A percentile compares a stretch with the other conserved stretches of the same genome.
Evolutionary conservation across 768 basidiomycete genomes (phyloP).

Genomic region (Hydnomerulius pinastri): DNA sequence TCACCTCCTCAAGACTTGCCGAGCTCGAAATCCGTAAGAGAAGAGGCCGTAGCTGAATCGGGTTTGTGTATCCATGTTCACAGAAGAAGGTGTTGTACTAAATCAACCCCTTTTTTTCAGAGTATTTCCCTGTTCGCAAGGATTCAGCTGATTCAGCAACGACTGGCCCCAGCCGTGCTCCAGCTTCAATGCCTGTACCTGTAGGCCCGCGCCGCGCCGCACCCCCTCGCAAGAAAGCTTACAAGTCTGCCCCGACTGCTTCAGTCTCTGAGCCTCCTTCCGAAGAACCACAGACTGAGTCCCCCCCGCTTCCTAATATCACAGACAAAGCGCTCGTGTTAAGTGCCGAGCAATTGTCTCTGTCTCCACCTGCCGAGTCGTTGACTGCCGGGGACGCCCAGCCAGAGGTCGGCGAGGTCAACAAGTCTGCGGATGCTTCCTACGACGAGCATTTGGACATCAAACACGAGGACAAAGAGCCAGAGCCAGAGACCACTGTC

Average conservation of each 20-base stretch:
- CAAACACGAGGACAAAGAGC: not conserved
- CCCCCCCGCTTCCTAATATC: constrained; percentile 1
- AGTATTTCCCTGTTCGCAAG: constrained; percentile 8
- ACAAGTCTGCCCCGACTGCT: constrained; percentile 48
- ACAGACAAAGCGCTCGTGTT: constrained; percentile 2
- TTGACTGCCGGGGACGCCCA: constrained; percentile 12
- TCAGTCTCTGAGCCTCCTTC: constrained; percentile 29
- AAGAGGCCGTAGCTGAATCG: constrained; percentile 11
- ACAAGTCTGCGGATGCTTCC: not conserved
- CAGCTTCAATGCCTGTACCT: constrained; percentile 71
- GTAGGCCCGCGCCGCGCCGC: constrained; percentile 71
- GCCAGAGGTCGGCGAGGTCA: constrained; percentile 10
- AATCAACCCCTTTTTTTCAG: constrained; percentile 17
- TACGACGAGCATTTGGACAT: not conserved
- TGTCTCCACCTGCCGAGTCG: not conserved
- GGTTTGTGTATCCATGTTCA: constrained; percentile 12
- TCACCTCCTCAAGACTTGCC: constrained; percentile 16
- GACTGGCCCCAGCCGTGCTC: constrained; percentile 39
- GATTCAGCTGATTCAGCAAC: constrained; percentile 29
- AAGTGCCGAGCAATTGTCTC: constrained; percentile 2
- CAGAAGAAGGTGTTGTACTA: constrained; percentile 4
- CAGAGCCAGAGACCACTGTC: not conserved
- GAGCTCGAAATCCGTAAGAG: not conserved
- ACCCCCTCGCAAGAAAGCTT: constrained; percentile 69
- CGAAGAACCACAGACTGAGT: constrained; percentile 10